Percentiles rank a stretch among this genome's conserved stretches.
phyloP scores from a whole-genome alignment of 108 stramenopile genomes.

The Skeletonema costatum region DNA sequence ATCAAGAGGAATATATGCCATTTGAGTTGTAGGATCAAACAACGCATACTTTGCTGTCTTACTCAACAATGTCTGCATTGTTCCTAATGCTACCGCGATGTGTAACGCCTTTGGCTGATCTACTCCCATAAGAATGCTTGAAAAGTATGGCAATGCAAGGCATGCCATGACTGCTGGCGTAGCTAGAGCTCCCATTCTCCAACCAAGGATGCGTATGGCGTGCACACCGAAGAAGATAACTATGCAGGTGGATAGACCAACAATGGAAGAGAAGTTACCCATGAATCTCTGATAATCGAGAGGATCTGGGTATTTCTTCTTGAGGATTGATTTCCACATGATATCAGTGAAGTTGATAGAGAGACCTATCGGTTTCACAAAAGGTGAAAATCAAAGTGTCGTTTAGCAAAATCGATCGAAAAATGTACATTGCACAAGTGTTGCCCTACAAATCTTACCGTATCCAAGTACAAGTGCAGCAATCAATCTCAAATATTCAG shows the following conservation, averaged over 20 bases:
- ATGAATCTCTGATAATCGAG: constrained; percentile 95
- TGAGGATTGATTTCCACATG: constrained; percentile 96
- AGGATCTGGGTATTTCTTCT: constrained; percentile 88
- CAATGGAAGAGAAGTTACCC: constrained; percentile 90
- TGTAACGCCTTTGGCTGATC: constrained; percentile 70
- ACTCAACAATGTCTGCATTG: constrained; percentile 86
- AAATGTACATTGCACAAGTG: background rate
- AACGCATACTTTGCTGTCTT: constrained; percentile 94
- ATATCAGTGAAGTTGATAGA: constrained; percentile 97
- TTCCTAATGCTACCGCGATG: constrained; percentile 85
- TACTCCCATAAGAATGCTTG: constrained; percentile 78
- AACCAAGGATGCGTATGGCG: constrained; percentile 90
- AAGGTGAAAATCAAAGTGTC: background rate
- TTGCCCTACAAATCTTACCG: constrained; percentile 35
- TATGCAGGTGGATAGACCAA: constrained; percentile 85
- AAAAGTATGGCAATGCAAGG: constrained; percentile 90
- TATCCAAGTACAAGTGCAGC: constrained; percentile 92
- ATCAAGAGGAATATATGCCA: constrained; percentile 97
- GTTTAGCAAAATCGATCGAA: background rate
- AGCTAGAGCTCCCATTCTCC: constrained; percentile 92
- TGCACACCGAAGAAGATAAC: constrained; percentile 94
- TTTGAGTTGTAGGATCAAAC: constrained; percentile 91
- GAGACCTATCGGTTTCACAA: constrained; percentile 49
- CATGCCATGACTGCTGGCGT: constrained; percentile 91
- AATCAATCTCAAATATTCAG: constrained; percentile 91